phyloP scores from a whole-genome alignment of 345 rosid species.

The Eucalyptus guilfoylei region DNA sequence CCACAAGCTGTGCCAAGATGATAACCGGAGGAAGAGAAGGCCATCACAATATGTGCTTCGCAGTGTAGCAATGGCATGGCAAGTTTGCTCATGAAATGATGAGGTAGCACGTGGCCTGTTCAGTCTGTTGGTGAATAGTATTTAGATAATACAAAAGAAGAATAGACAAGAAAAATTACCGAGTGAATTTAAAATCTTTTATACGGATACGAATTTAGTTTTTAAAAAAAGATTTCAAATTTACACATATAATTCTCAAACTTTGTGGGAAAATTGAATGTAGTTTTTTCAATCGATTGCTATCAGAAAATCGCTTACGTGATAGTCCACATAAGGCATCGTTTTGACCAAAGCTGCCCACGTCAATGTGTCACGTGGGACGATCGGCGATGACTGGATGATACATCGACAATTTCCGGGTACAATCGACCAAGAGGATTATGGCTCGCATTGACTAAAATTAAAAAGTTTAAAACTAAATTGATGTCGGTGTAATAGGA shows the following conservation, averaged over 20 bases:
- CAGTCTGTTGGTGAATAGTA: neutral
- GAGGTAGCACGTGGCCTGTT: neutral
- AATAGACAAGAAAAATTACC: neutral
- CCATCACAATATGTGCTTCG: neutral
- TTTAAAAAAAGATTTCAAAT: no score
- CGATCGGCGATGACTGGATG: accelerated
- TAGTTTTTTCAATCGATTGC: neutral
- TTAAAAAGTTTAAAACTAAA: neutral
- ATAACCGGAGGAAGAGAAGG: neutral
- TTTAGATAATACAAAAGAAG: neutral
- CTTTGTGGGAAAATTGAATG: neutral
- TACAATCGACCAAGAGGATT: no score
- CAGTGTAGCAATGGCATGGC: neutral
- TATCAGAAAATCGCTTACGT: accelerated
- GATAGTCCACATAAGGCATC: accelerated
- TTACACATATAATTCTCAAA: no score
- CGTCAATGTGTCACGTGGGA: accelerated
- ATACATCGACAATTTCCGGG: accelerated
- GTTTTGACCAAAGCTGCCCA: neutral
- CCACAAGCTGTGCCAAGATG: neutral
- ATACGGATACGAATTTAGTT: neutral
- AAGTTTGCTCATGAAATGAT: neutral
- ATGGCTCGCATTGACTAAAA: neutral
- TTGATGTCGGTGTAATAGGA: accelerated
- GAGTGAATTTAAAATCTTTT: neutral